Evolutionary conservation across 208 protist species (phyloP).

Genomic region (Crithidia mellificae): DNA sequence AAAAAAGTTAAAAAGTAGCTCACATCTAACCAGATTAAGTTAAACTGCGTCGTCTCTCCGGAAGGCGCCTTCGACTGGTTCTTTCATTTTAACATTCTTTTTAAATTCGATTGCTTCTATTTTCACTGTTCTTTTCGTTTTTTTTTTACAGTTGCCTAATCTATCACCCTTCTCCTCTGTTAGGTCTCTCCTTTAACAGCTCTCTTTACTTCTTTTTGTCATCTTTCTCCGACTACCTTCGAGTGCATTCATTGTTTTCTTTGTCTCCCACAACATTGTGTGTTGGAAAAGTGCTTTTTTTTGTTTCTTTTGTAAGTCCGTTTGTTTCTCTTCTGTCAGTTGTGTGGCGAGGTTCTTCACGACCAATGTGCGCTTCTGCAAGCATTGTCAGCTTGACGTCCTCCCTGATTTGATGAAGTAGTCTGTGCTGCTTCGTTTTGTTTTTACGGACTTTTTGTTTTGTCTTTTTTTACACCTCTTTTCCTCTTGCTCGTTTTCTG

Average conservation of each 20-base stretch:
- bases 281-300: background rate
- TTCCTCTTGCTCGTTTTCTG: background rate
- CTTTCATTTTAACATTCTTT: background rate
- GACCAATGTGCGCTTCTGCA: background rate
- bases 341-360: background rate
- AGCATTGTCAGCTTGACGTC: no score
- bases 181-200: background rate
- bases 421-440: no score
- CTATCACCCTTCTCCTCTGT: background rate
- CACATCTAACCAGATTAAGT: no score
- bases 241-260: slow-evolving; percentile 2
- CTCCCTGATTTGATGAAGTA: no score
- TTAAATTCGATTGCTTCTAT: background rate
- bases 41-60: background rate
- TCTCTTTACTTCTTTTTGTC: background rate
- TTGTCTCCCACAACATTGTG: background rate
- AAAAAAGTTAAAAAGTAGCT: no score
- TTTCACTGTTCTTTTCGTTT: background rate
- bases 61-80: background rate
- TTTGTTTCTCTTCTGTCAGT: background rate
- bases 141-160: background rate
- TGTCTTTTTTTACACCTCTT: no score
- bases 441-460: no score
- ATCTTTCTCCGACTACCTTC: background rate
- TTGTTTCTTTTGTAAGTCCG: background rate